phyloP scores from a whole-genome alignment of 345 rosid species.

The Moringa oleifera region DNA sequence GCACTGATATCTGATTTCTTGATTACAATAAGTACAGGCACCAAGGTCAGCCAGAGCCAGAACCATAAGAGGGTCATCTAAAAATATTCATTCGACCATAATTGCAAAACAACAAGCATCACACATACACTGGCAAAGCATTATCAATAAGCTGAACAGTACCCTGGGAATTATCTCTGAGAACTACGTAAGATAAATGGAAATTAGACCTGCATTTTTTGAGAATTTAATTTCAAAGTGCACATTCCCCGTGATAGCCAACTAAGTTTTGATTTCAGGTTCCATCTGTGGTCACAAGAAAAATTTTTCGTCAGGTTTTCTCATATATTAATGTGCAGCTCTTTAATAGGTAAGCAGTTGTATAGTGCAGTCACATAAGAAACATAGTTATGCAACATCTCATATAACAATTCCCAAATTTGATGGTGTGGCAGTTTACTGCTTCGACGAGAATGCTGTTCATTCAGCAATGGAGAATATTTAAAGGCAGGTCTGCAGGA shows the following conservation, averaged over 20 bases:
- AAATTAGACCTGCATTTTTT: background rate
- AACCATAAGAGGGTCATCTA: constrained; percentile 39
- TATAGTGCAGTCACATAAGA: background rate
- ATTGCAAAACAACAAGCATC: constrained; percentile 54
- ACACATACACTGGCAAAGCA: constrained; percentile 57
- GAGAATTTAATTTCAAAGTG: constrained; percentile 3
- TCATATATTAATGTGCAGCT: constrained; percentile 65
- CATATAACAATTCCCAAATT: constrained; percentile 8
- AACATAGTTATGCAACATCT: background rate
- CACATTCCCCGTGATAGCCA: constrained; percentile 4
- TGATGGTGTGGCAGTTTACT: constrained; percentile 40
- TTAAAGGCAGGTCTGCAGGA: constrained; percentile 57
- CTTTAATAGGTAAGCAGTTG: constrained; percentile 47
- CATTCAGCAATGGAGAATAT: constrained; percentile 70
- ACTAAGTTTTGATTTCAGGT: constrained; percentile 38
- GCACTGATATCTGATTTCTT: constrained; percentile 1
- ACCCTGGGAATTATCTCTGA: constrained; percentile 37
- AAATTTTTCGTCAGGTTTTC: constrained; percentile 49
- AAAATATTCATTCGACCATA: constrained; percentile 32
- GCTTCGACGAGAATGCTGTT: constrained; percentile 69
- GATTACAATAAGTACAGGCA: constrained; percentile 31
- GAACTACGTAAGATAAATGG: constrained; percentile 39
- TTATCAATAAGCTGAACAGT: constrained; percentile 42
- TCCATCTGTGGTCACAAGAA: constrained; percentile 45
- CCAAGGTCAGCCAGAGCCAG: constrained; percentile 44